Percentiles rank a stretch among this genome's conserved stretches.
These are phyloP conservation scores for Botrytis byssoidea DNA, from an alignment of 2,329 filamentous ascomycete genomes.

Conservation along the genomic window DNA sequence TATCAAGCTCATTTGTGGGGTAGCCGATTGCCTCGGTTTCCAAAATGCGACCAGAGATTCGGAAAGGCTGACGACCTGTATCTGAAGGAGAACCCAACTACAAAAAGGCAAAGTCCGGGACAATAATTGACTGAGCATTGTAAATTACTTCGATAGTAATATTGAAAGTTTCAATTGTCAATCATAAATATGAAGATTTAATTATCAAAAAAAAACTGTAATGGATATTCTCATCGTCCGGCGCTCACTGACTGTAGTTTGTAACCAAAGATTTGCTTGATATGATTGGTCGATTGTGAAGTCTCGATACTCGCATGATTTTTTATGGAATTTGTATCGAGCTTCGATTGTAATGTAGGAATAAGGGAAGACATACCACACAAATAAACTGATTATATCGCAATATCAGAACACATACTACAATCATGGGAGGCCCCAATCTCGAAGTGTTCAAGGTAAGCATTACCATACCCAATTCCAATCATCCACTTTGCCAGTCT, in stretches of 20 bases:
- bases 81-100: not conserved
- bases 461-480: conserved; percentile 18
- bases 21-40: conserved; percentile 5
- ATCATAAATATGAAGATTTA: not conserved
- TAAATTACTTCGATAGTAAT: not conserved
- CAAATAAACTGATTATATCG: conserved; percentile 1
- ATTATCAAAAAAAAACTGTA: not conserved
- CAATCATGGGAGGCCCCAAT: conserved; percentile 75
- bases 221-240: not conserved
- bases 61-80: not conserved
- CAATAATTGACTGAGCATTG: not conserved
- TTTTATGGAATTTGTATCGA: not conserved
- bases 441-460: conserved; percentile 91
- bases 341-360: not conserved
- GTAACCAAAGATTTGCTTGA: not conserved
- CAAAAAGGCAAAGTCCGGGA: not conserved
- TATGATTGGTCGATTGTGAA: conserved; percentile 12
- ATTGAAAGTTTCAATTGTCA: not conserved
- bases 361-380: not conserved
- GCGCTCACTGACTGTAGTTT: not conserved
- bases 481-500: conserved; percentile 9
- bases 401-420: not conserved
- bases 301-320: not conserved
- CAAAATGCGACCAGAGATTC: not conserved
- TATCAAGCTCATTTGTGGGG: conserved; percentile 7